phyloP scores from a whole-genome alignment of 352 stramenopile species.

The Globisporangium sylvaticum region DNA sequence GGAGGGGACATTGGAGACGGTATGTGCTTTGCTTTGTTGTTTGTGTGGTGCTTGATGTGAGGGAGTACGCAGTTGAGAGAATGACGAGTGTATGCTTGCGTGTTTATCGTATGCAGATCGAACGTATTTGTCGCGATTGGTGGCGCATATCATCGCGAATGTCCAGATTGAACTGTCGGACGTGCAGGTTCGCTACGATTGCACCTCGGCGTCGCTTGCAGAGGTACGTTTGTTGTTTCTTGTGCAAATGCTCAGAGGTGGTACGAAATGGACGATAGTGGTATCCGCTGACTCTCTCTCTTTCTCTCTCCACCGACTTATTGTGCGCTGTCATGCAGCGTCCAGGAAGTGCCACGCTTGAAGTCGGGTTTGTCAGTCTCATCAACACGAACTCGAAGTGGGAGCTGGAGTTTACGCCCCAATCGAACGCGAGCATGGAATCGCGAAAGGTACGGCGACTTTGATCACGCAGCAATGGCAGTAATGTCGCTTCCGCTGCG shows the following conservation, averaged over 20 bases:
- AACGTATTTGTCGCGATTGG: slow-evolving; percentile 78
- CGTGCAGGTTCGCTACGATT: slow-evolving; percentile 84
- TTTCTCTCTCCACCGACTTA: neutral
- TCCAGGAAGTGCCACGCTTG: slow-evolving; percentile 61
- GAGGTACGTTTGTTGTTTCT: slow-evolving; percentile 31
- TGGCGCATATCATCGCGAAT: slow-evolving; percentile 84
- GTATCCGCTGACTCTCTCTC: neutral
- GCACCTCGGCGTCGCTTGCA: slow-evolving; percentile 50
- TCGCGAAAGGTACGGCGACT: slow-evolving; percentile 62
- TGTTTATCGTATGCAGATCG: slow-evolving; percentile 30
- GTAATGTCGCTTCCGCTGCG: neutral
- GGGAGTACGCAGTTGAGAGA: neutral
- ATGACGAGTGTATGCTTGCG: neutral
- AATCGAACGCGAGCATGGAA: slow-evolving; percentile 73
- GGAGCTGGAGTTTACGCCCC: slow-evolving; percentile 68
- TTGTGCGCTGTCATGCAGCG: slow-evolving; percentile 24
- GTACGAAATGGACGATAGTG: neutral
- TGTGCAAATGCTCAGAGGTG: neutral
- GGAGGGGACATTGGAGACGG: slow-evolving; percentile 37
- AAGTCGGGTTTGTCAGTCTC: slow-evolving; percentile 56
- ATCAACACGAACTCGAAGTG: slow-evolving; percentile 78
- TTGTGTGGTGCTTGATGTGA: neutral
- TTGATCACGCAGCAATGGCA: neutral
- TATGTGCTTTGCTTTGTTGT: slow-evolving; percentile 9
- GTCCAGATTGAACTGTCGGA: slow-evolving; percentile 83